These are phyloP conservation scores for Lachnellula arida DNA, from an alignment of 2,329 filamentous ascomycete genomes.

Conservation along the genomic window DNA sequence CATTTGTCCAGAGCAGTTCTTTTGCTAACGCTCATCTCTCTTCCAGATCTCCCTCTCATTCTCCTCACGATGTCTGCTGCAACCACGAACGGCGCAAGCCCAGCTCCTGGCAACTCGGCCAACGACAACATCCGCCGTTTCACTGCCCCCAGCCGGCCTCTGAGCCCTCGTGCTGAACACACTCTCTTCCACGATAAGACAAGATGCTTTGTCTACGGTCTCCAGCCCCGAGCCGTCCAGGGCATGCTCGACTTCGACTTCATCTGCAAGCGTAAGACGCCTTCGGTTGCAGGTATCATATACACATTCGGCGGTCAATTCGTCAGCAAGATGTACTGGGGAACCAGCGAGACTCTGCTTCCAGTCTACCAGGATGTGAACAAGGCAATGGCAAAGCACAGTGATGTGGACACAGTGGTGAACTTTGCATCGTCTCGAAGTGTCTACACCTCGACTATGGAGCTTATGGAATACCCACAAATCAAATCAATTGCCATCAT, in stretches of 20 bases:
- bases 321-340: slow-evolving; percentile 99
- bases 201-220: slow-evolving; percentile 99
- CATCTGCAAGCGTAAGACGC: slow-evolving; percentile 98
- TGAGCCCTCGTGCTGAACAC: slow-evolving; percentile 83
- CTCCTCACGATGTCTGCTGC: slow-evolving; percentile 31
- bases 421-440: slow-evolving; percentile 99
- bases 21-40: slow-evolving; percentile 21
- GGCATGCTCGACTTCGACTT: slow-evolving; percentile 99
- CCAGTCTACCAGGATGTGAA: slow-evolving; percentile 94
- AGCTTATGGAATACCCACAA: slow-evolving; percentile 94
- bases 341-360: slow-evolving; percentile 96
- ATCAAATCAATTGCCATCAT: slow-evolving; percentile 99
- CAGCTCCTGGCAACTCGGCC: slow-evolving; percentile 49
- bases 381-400: slow-evolving; percentile 95
- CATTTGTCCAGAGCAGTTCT: background rate
- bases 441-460: slow-evolving; percentile 98
- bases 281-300: slow-evolving; percentile 98
- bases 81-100: slow-evolving; percentile 45
- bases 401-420: slow-evolving; percentile 94
- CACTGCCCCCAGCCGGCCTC: slow-evolving; percentile 81
- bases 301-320: slow-evolving; percentile 99
- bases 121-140: slow-evolving; percentile 99
- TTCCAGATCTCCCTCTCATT: slow-evolving; percentile 10
- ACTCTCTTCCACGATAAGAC: slow-evolving; percentile 99
- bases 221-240: slow-evolving; percentile 90